phyloP scores from a whole-genome alignment of 305 asterid genomes.

The Solanum hybrid region DNA sequence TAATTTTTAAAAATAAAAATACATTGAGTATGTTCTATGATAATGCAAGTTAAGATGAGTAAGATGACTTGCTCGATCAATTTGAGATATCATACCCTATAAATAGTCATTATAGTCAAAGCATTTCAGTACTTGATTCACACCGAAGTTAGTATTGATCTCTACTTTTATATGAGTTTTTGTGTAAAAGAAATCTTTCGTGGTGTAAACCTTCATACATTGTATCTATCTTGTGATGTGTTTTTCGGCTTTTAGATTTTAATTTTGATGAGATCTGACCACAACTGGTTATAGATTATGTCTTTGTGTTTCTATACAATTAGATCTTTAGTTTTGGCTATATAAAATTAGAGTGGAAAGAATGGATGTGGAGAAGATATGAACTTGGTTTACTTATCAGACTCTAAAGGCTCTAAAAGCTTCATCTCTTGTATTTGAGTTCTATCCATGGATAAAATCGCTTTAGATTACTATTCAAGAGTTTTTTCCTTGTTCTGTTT shows the following conservation, averaged over 20 bases:
- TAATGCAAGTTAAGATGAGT: background rate
- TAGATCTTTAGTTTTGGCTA: background rate
- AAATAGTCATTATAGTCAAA: background rate
- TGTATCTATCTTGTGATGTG: background rate
- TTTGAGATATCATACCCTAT: background rate
- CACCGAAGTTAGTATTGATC: background rate
- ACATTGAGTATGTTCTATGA: background rate
- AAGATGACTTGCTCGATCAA: background rate
- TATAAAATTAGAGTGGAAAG: background rate
- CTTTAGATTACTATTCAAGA: background rate
- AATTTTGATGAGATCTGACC: background rate
- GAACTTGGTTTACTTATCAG: background rate
- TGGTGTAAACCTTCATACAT: background rate
- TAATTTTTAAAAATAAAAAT: too few relatives aligned
- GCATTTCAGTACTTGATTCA: background rate
- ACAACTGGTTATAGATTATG: background rate
- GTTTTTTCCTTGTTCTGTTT: background rate
- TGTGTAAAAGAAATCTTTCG: background rate
- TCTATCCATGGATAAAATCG: background rate
- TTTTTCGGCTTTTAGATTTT: too few relatives aligned
- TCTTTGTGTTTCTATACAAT: background rate
- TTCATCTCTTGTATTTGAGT: background rate
- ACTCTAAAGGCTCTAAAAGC: background rate
- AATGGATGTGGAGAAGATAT: background rate
- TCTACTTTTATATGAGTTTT: background rate